Evolutionary conservation across 106 monocot species (phyloP).

Genomic region (Allium fistulosum): DNA sequence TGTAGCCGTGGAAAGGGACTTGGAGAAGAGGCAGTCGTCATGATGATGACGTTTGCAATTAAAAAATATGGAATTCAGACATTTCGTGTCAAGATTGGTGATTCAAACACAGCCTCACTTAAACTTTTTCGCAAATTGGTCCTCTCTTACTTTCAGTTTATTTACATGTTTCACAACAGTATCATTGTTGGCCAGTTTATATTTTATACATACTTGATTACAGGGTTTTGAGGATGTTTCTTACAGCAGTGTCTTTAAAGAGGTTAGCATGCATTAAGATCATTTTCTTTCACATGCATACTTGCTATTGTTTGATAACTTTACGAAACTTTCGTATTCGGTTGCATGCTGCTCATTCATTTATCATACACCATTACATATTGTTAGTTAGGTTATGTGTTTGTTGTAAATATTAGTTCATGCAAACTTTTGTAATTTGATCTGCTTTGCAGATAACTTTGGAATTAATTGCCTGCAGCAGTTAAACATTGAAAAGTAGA

Average conservation of each 20-base stretch:
- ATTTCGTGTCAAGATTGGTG: constrained; percentile 79
- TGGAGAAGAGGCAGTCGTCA: constrained; percentile 61
- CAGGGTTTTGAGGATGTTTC: constrained; percentile 77
- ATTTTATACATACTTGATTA: background rate
- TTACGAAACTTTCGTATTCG: no score
- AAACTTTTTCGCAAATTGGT: constrained; percentile 84
- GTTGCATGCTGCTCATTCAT: no score
- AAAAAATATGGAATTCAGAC: constrained; percentile 50
- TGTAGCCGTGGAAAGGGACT: constrained; percentile 80
- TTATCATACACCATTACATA: no score
- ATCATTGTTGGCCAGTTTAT: background rate
- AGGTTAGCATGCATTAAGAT: constrained; percentile 27
- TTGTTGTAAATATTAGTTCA: no score
- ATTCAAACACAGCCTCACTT: constrained; percentile 66
- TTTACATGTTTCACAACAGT: background rate
- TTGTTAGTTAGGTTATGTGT: no score
- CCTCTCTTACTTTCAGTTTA: constrained; percentile 6
- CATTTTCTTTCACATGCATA: no score
- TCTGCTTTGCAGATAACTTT: no score
- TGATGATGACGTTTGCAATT: constrained; percentile 88
- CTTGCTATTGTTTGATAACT: no score
- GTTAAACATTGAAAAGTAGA: no score
- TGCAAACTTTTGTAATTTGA: no score
- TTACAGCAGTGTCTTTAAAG: constrained; percentile 66
- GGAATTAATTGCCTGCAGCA: no score